phyloP scores from a whole-genome alignment of 106 monocot species.

The Acorus gramineus region DNA sequence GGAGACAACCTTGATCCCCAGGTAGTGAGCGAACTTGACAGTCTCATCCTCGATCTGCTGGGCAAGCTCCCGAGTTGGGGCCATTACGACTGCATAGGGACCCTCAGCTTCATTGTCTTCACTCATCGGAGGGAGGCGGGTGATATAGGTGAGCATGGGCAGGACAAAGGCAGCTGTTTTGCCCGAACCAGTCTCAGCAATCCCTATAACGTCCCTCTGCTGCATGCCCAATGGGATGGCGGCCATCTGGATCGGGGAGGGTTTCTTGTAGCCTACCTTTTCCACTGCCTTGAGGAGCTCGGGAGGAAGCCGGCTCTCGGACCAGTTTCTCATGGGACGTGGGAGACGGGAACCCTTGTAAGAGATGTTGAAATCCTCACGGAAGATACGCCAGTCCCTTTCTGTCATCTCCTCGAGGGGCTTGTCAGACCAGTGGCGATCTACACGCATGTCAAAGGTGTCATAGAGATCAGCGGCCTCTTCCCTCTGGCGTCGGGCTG shows the following conservation, averaged over 20 bases:
- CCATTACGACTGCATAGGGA: slow-evolving; percentile 96
- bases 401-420: slow-evolving; percentile 88
- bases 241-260: slow-evolving; percentile 97
- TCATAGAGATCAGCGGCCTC: slow-evolving; percentile 84
- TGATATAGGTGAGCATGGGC: slow-evolving; percentile 91
- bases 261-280: slow-evolving; percentile 75
- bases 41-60: slow-evolving; percentile 99
- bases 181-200: slow-evolving; percentile 95
- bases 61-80: slow-evolving; percentile 91
- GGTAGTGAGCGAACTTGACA: slow-evolving; percentile 84
- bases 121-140: slow-evolving; percentile 68
- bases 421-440: slow-evolving; percentile 97
- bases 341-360: slow-evolving; percentile 85
- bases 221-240: slow-evolving; percentile 93
- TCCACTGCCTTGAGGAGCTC: slow-evolving; percentile 84
- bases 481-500: slow-evolving; percentile 49
- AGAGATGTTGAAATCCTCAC: slow-evolving; percentile 93
- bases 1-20: slow-evolving; percentile 94
- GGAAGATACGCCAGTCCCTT: slow-evolving; percentile 93
- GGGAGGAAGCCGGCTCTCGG: slow-evolving; percentile 54
- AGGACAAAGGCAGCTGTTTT: slow-evolving; percentile 94
- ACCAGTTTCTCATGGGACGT: slow-evolving; percentile 82
- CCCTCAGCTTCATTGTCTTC: slow-evolving; percentile 94
- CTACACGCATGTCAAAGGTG: slow-evolving; percentile 91
- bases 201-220: slow-evolving; percentile 94